Evolutionary conservation across 345 rosid species (phyloP), one percentile per base, ranked within the genome.

Genomic region (Sonneratia alba): DNA sequence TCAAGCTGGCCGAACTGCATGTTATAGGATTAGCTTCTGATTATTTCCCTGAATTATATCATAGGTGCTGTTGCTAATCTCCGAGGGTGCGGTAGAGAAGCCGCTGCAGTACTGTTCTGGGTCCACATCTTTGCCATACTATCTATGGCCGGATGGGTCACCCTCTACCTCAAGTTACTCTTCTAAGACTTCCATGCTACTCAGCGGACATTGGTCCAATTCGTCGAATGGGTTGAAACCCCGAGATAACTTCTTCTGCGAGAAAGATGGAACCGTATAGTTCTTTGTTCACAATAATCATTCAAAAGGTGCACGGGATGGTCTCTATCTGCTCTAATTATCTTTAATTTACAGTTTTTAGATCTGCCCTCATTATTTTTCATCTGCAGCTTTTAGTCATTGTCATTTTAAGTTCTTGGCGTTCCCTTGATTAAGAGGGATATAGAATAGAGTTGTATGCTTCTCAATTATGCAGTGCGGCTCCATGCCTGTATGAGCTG

Each of bases 51-150:
- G 38, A 19, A 65, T 15, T 42, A 42, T 56, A 68, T 65, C 36
- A 10, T 67, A 91, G 99, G 98, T 78, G 99, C 99, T 36, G 95
- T 96, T 67, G 95, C 99, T 7, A 96, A 79, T 83, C 85, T 96
- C 55, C 84, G 98, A 72, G 99, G 99, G 18, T 96, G 99, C 27
- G 99, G 99, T 65, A 88, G 87, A 73, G 99, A 96, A 72, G 89
- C 98, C 22, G 99, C 97, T 34, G 97, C 98, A 38, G 89, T 91
- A 37, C 79, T 96, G 71, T 96, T 96, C 77, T 96, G 98, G 99
- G 98, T 96, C 78, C 99, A 96, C 76, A 91, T 96, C 69, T 96
- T 96, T 74, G 96, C 98, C 0, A 71, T 89, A 71, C 70, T 96
- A 75, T 88, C 99, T 59, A 96, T 92, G 97, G 99, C 97, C 37